Percentiles rank a stretch among this genome's conserved stretches.
Conservation (phyloP, 2,329 filamentous ascomycete genomes). For the Fusarium kyushuense region DNA sequence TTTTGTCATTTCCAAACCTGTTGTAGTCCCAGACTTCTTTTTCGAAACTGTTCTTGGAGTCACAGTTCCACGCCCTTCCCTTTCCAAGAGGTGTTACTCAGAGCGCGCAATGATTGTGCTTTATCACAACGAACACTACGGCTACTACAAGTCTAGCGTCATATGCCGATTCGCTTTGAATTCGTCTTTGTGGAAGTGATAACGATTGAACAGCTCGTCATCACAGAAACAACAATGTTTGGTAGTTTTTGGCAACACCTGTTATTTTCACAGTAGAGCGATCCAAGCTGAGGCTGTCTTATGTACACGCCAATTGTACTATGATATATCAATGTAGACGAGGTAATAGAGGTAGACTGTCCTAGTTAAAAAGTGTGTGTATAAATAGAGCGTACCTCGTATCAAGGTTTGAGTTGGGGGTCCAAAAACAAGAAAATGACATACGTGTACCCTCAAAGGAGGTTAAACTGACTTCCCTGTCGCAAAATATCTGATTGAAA, state of each 20-base stretch:
- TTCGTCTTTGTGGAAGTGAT: not conserved
- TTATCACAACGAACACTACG: not conserved
- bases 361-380: not conserved
- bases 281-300: not conserved
- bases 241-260: not conserved
- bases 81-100: not conserved
- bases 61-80: not conserved
- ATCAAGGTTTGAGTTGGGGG: accelerated
- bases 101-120: not conserved
- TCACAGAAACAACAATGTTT: too few species aligned
- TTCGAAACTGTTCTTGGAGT: not conserved
- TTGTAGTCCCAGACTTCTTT: too few species aligned
- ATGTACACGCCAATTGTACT: not conserved
- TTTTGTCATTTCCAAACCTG: not conserved
- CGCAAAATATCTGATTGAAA: accelerated
- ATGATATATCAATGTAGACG: not conserved
- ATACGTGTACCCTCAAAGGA: not conserved
- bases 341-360: not conserved
- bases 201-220: too few species aligned
- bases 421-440: not conserved
- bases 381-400: not conserved
- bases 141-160: not conserved
- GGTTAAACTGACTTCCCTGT: not conserved
- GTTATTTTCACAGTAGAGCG: not conserved
- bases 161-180: not conserved